These are phyloP conservation scores for Cadophora luteo-olivacea DNA, from an alignment of 2,329 filamentous ascomycete species.

Conservation along the genomic window DNA sequence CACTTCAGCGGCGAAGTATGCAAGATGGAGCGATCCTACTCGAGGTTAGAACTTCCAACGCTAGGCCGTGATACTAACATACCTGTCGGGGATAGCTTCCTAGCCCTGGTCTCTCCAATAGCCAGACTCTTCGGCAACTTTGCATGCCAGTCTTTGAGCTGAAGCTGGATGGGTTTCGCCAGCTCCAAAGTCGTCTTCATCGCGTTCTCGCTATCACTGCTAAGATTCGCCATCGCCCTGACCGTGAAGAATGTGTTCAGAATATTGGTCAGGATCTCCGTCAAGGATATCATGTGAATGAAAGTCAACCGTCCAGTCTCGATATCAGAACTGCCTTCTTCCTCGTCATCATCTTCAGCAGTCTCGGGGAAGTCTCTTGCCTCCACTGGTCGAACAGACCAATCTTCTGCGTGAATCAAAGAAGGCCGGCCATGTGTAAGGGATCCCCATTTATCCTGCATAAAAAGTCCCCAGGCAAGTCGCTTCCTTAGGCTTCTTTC, in stretches of 20 bases:
- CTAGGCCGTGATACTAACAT: not conserved
- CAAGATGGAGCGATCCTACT: conserved; percentile 54
- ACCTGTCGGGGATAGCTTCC: conserved; percentile 49
- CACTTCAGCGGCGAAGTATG: conserved; percentile 58
- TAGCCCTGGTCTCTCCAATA: conserved; percentile 50
- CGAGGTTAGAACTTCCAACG: not conserved
- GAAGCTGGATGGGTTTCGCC: conserved; percentile 55
- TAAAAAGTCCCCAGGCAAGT: conserved; percentile 69
- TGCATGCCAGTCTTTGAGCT: conserved; percentile 55
- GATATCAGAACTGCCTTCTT: conserved; percentile 50
- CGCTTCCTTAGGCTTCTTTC: conserved; percentile 66
- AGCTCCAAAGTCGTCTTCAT: conserved; percentile 50
- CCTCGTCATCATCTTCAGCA: conserved; percentile 38
- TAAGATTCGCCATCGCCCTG: conserved; percentile 35
- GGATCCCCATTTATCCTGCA: conserved; percentile 70
- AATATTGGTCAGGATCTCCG: conserved; percentile 58
- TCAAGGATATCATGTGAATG: conserved; percentile 56
- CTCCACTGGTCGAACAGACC: conserved; percentile 56
- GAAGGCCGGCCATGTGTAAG: conserved; percentile 64
- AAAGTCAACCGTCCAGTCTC: conserved; percentile 55
- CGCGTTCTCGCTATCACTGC: conserved; percentile 35
- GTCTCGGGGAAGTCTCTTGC: conserved; percentile 52
- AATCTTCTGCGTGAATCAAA: conserved; percentile 59
- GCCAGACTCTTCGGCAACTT: conserved; percentile 52
- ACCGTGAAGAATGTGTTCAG: conserved; percentile 55